Evolutionary conservation across 2,329 filamentous ascomycete species (phyloP).

Genomic region (Pseudophaeomoniella oleicola): DNA sequence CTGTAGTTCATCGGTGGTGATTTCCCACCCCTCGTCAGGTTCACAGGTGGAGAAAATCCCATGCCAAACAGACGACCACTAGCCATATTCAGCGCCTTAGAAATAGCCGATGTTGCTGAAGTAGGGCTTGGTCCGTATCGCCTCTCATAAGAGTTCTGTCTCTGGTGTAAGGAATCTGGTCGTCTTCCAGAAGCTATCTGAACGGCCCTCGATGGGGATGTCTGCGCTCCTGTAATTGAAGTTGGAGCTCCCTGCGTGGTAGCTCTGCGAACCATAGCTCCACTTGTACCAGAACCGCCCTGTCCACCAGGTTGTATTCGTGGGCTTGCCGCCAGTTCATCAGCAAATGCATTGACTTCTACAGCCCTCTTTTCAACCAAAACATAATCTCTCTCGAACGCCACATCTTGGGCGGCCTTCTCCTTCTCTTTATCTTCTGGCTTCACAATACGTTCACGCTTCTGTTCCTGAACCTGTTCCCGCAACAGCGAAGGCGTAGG

Average conservation of each 20-base stretch:
- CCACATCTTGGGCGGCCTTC: slow-evolving; percentile 68
- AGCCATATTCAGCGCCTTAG: slow-evolving; percentile 88
- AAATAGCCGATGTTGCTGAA: slow-evolving; percentile 80
- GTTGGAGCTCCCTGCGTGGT: slow-evolving; percentile 63
- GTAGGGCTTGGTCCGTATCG: slow-evolving; percentile 57
- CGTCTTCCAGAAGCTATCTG: slow-evolving; percentile 56
- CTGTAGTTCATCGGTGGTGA: slow-evolving; percentile 36
- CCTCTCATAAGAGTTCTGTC: slow-evolving; percentile 68
- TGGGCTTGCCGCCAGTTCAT: slow-evolving; percentile 79
- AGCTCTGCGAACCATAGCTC: slow-evolving; percentile 56
- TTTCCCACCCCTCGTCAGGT: slow-evolving; percentile 27
- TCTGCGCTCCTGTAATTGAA: slow-evolving; percentile 54
- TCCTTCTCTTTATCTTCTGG: slow-evolving; percentile 37
- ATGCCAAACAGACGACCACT: slow-evolving; percentile 46
- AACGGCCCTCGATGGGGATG: slow-evolving; percentile 56
- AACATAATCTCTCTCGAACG: slow-evolving; percentile 87
- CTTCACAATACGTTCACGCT: slow-evolving; percentile 17
- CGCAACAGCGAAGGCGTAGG: slow-evolving; percentile 32
- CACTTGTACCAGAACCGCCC: slow-evolving; percentile 32
- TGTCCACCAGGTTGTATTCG: slow-evolving; percentile 39
- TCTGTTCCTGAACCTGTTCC: slow-evolving; percentile 26
- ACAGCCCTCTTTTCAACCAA: slow-evolving; percentile 89
- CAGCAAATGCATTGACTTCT: slow-evolving; percentile 92
- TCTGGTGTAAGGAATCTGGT: slow-evolving; percentile 48
- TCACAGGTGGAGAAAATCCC: slow-evolving; percentile 34